Percentiles rank a stretch among this genome's conserved stretches.
phyloP scores from a whole-genome alignment of 2,329 filamentous ascomycete genomes.

The Teratosphaeria gauchensis region DNA sequence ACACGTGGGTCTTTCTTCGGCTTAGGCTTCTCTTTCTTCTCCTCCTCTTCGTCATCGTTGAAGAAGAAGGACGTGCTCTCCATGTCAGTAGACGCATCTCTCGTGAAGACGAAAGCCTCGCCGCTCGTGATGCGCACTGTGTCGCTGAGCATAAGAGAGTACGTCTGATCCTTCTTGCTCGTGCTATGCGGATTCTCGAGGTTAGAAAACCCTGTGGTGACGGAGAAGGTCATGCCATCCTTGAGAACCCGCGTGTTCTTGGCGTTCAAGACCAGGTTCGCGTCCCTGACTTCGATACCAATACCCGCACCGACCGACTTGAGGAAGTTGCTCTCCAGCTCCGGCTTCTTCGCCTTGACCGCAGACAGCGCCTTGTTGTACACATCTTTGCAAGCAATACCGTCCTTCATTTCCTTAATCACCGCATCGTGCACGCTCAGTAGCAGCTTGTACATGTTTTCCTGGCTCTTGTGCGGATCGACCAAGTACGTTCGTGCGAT shows the following conservation, averaged over 20 bases:
- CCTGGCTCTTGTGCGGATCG: constrained; percentile 92
- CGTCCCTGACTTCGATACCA: constrained; percentile 82
- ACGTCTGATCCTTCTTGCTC: constrained; percentile 72
- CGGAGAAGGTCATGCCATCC: constrained; percentile 92
- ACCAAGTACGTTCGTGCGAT: constrained; percentile 92
- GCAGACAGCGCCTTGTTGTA: constrained; percentile 77
- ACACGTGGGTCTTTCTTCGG: constrained; percentile 76
- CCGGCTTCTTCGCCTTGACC: constrained; percentile 83
- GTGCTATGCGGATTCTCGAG: constrained; percentile 78
- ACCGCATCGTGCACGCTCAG: constrained; percentile 78
- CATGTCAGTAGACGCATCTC: constrained; percentile 80
- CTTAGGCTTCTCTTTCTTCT: constrained; percentile 71
- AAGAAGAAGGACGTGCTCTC: constrained; percentile 98
- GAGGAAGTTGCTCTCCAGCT: constrained; percentile 87
- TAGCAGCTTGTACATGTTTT: constrained; percentile 86
- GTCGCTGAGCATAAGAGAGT: constrained; percentile 84
- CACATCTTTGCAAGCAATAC: constrained; percentile 75
- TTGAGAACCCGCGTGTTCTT: constrained; percentile 79
- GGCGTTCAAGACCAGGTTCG: constrained; percentile 70
- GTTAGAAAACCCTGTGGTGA: constrained; percentile 84
- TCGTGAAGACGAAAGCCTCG: constrained; percentile 82
- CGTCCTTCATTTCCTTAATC: constrained; percentile 82
- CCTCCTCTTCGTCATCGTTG: constrained; percentile 87
- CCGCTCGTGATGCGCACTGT: constrained; percentile 81
- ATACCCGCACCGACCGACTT: constrained; percentile 89